Evolutionary conservation across 345 rosid species (phyloP).

Genomic region (Eucalyptus melliodora): DNA sequence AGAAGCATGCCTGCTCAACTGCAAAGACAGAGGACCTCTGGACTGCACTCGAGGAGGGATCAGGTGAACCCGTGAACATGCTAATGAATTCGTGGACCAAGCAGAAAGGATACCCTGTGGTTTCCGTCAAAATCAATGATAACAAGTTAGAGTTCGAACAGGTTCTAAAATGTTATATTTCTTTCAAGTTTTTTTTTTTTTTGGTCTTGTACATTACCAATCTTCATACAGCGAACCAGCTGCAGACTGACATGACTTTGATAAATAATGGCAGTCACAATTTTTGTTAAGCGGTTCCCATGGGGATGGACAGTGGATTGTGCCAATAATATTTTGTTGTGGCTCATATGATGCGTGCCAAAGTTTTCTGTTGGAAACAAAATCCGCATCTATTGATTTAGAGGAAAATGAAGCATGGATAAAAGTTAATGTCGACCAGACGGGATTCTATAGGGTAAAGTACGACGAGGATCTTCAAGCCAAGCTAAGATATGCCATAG

Average conservation of each 20-base stretch:
- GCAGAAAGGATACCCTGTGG: constrained; percentile 85
- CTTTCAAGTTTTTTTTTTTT: not conserved
- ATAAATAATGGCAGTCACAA: constrained; percentile 42
- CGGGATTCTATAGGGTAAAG: constrained; percentile 92
- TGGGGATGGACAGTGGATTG: constrained; percentile 92
- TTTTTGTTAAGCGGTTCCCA: constrained; percentile 70
- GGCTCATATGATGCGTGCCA: constrained; percentile 60
- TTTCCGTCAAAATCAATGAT: constrained; percentile 54
- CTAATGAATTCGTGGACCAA: constrained; percentile 93
- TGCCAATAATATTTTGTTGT: constrained; percentile 71
- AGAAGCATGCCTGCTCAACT: constrained; percentile 59
- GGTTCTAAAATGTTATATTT: constrained; percentile 20
- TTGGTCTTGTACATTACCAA: not conserved
- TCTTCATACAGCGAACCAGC: not conserved
- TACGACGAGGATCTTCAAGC: constrained; percentile 75
- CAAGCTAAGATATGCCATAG: constrained; percentile 58
- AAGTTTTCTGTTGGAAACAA: constrained; percentile 57
- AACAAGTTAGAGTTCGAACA: constrained; percentile 82
- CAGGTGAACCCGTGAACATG: constrained; percentile 83
- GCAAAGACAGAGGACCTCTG: constrained; percentile 93
- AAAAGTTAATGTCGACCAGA: constrained; percentile 69
- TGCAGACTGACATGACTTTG: not conserved
- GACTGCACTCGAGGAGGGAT: constrained; percentile 79
- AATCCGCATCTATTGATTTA: constrained; percentile 35
- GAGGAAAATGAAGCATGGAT: constrained; percentile 34